Percentiles rank a stretch among this genome's conserved stretches.
Conservation (phyloP, 1,139 yeast genomes). For the Kluyveromyces sp. region DNA sequence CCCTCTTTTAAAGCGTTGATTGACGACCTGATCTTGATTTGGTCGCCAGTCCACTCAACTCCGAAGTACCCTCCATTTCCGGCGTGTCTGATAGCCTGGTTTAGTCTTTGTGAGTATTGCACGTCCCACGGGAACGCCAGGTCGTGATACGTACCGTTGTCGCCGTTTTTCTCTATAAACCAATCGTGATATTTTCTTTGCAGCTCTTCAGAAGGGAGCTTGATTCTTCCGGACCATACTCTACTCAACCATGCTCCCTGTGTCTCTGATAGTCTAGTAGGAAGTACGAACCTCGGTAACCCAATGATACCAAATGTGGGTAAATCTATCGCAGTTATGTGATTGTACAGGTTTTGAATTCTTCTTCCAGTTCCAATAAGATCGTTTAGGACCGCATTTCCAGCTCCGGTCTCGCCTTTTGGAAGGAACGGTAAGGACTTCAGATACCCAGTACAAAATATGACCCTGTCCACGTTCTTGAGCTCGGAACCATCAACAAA, state of each 20-base stretch:
- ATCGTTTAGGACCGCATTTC: conserved; percentile 8
- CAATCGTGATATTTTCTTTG: conserved; percentile 36
- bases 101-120: conserved; percentile 37
- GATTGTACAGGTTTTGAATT: conserved; percentile 45
- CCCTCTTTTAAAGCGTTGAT: conserved; percentile 37
- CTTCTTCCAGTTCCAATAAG: conserved; percentile 42
- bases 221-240: conserved; percentile 44
- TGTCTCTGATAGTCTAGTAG: conserved; percentile 49
- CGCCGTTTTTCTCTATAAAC: conserved; percentile 33
- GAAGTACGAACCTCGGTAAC: conserved; percentile 45
- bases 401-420: conserved; percentile 24
- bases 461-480: conserved; percentile 39
- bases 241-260: conserved; percentile 52
- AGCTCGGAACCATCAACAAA: conserved; percentile 37
- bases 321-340: conserved; percentile 43
- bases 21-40: conserved; percentile 33
- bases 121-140: conserved; percentile 45
- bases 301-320: conserved; percentile 51
- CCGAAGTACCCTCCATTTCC: conserved; percentile 36
- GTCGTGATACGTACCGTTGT: conserved; percentile 40
- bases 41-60: conserved; percentile 36
- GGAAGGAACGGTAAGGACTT: conserved; percentile 41
- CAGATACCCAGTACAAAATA: conserved; percentile 58
- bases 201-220: conserved; percentile 42
- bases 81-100: conserved; percentile 35